Percentiles rank a stretch among this genome's conserved stretches.
These are phyloP conservation scores for Leccinum arenicola DNA, from an alignment of 768 basidiomycete species.

Conservation along the genomic window DNA sequence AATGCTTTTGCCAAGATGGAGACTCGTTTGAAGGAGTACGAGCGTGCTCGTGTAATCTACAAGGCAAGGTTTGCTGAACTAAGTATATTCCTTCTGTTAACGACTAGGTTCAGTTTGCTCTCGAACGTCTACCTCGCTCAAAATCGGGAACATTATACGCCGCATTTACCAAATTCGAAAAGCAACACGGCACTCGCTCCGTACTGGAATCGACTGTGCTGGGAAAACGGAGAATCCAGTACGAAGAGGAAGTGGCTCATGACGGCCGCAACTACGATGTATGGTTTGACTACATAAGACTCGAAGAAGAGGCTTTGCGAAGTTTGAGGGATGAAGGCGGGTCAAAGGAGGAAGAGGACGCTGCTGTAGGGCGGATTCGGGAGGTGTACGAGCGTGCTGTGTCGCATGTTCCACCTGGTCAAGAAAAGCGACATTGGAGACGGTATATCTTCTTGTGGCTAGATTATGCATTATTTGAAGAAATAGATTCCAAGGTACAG, in stretches of 20 bases:
- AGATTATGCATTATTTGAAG: constrained; percentile 95
- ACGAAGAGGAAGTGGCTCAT: constrained; percentile 92
- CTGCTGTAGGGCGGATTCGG: constrained; percentile 64
- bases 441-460: constrained; percentile 92
- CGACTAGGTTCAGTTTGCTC: constrained; percentile 68
- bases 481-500: constrained; percentile 85
- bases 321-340: constrained; percentile 75
- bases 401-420: constrained; percentile 91
- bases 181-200: constrained; percentile 88
- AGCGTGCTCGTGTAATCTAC: constrained; percentile 95
- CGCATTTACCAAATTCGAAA: constrained; percentile 96
- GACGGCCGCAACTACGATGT: constrained; percentile 95
- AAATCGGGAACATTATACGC: constrained; percentile 88
- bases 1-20: constrained; percentile 97
- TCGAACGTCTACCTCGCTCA: constrained; percentile 86
- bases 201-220: constrained; percentile 92
- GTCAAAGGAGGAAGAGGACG: constrained; percentile 66
- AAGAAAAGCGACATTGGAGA: constrained; percentile 90
- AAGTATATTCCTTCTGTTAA: neutral
- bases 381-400: constrained; percentile 97
- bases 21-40: constrained; percentile 91
- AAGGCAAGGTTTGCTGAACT: constrained; percentile 54
- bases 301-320: constrained; percentile 86
- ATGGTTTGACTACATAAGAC: constrained; percentile 94
- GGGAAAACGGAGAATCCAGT: constrained; percentile 97